These are phyloP conservation scores for Cenchrus fungigraminus DNA, from an alignment of 176 grass and related monocot genomes.

Conservation along the genomic window DNA sequence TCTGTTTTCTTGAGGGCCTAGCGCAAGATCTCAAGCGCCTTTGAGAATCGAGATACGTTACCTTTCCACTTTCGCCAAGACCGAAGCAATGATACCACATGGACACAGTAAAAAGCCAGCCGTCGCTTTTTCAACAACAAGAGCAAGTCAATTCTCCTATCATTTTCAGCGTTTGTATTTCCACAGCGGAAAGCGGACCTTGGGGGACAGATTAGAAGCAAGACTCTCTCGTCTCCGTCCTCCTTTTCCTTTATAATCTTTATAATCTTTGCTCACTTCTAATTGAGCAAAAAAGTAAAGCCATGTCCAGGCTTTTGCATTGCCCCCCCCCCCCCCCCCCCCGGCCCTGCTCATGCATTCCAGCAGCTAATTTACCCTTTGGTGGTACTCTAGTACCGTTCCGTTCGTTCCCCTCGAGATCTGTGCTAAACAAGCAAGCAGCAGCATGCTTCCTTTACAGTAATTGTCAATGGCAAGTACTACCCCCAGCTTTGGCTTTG, in stretches of 20 bases:
- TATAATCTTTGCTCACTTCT: conserved; percentile 36
- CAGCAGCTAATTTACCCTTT: conserved; percentile 10
- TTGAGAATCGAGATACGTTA: conserved; percentile 20
- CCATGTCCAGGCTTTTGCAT: conserved; percentile 37
- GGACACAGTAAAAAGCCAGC: conserved; percentile 36
- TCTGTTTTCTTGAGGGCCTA: conserved; percentile 38
- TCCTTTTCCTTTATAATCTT: too few relatives aligned
- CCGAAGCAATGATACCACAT: conserved; percentile 51
- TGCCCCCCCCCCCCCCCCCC: too few relatives aligned
- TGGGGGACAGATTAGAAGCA: conserved; percentile 52
- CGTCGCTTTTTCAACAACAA: conserved; percentile 18
- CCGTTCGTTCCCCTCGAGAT: conserved; percentile 47
- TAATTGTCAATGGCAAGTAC: conserved; percentile 25
- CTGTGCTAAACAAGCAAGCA: conserved; percentile 31
- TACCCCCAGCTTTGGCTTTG: conserved; percentile 28
- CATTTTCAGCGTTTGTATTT: conserved; percentile 44
- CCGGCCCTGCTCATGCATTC: conserved; percentile 41
- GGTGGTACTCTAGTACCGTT: neutral
- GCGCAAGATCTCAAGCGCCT: conserved; percentile 36
- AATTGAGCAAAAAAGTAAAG: conserved; percentile 35
- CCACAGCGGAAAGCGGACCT: neutral
- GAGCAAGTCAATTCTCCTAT: conserved; percentile 56
- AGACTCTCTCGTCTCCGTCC: neutral
- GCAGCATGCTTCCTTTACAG: conserved; percentile 40
- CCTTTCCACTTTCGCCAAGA: conserved; percentile 39